A percentile compares a stretch with the other conserved stretches of the same genome.
phyloP scores from a whole-genome alignment of 2,329 filamentous ascomycete species.

The Phialemoniopsis sp. region DNA sequence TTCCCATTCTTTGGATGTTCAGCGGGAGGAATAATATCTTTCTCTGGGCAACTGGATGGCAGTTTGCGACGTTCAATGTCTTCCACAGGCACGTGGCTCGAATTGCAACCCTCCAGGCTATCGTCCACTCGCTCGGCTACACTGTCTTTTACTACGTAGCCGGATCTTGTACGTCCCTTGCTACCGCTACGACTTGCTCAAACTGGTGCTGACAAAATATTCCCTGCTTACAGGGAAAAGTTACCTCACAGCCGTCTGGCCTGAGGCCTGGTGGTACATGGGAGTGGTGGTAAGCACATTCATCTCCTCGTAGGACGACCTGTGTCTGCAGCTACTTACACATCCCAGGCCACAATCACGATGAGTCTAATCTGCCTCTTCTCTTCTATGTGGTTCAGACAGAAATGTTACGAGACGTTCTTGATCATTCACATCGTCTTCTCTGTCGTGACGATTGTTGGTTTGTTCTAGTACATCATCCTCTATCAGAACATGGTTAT shows the following conservation, averaged over 20 bases:
- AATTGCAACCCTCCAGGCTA: neutral
- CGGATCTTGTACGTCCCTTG: neutral
- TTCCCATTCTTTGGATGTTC: slow-evolving; percentile 11
- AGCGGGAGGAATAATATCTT: slow-evolving; percentile 1
- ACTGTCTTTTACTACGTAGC: neutral
- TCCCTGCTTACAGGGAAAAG: neutral
- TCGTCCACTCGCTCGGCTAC: neutral
- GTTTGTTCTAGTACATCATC: neutral
- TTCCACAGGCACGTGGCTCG: slow-evolving; percentile 1
- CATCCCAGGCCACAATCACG: no score
- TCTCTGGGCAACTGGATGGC: slow-evolving; percentile 1
- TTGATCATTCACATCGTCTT: no score
- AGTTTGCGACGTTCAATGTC: slow-evolving; percentile 1
- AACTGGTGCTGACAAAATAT: no score
- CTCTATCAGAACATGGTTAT: no score
- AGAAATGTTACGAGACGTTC: no score
- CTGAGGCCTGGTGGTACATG: slow-evolving; percentile 7
- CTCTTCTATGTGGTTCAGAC: no score
- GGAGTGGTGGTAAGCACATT: slow-evolving; percentile 6
- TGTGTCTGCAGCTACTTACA: no score
- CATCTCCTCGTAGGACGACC: neutral
- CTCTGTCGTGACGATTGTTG: no score
- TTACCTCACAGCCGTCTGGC: neutral
- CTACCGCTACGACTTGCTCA: no score
- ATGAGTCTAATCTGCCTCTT: no score